These are phyloP conservation scores for Drechslerella coelobrocha DNA, from an alignment of 2,329 filamentous ascomycete species.

Conservation along the genomic window DNA sequence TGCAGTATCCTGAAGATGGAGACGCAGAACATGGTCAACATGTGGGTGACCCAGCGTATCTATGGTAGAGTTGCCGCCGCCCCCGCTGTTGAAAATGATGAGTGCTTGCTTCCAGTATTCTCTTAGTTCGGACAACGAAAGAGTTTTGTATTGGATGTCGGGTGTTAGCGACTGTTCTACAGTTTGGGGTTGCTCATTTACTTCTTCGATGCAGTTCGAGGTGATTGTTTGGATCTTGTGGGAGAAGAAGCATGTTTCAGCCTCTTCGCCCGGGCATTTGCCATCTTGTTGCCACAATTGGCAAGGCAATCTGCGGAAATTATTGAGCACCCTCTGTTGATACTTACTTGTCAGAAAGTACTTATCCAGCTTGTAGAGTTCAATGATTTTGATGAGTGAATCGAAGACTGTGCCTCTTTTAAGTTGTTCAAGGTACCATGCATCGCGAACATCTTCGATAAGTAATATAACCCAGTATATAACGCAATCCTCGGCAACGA, in stretches of 20 bases:
- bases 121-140: neutral
- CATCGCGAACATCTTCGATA: slow-evolving; percentile 17
- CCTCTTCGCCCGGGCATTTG: neutral
- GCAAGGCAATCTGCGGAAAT: slow-evolving; percentile 4
- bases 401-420: slow-evolving; percentile 6
- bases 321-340: neutral
- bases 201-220: slow-evolving; percentile 8
- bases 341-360: slow-evolving; percentile 2
- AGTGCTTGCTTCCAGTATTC: slow-evolving; percentile 28
- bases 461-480: slow-evolving; percentile 36
- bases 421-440: slow-evolving; percentile 14
- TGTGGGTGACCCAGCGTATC: slow-evolving; percentile 10
- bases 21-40: slow-evolving; percentile 9
- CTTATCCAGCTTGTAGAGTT: slow-evolving; percentile 5
- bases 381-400: slow-evolving; percentile 4
- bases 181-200: neutral
- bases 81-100: slow-evolving; percentile 9
- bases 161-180: slow-evolving; percentile 28
- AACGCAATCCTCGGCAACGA: neutral
- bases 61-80: slow-evolving; percentile 17
- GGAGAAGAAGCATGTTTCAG: slow-evolving; percentile 24
- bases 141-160: neutral
- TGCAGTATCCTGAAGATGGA: neutral
- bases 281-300: neutral
- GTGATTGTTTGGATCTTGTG: slow-evolving; percentile 14